These are phyloP conservation scores for Sporothrix curviconia DNA, from an alignment of 2,329 filamentous ascomycete species.

Conservation along the genomic window DNA sequence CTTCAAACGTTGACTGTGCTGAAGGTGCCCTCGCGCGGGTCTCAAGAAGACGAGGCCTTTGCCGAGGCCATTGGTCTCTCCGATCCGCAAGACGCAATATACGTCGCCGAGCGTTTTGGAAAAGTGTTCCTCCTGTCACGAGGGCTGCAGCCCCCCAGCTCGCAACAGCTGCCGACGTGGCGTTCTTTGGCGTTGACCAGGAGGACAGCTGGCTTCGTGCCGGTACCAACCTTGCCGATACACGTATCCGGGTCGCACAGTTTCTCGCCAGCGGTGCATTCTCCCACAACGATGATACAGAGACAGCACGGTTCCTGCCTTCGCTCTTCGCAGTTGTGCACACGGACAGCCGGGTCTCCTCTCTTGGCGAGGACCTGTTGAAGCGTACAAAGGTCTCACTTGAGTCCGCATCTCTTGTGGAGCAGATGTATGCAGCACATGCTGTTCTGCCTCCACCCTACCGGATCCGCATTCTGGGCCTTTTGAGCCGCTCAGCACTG, in stretches of 20 bases:
- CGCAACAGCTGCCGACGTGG: constrained; percentile 43
- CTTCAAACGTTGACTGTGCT: constrained; percentile 68
- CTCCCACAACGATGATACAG: constrained; percentile 34
- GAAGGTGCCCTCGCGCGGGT: constrained; percentile 67
- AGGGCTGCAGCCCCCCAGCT: neutral
- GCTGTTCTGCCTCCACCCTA: constrained; percentile 65
- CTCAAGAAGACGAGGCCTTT: constrained; percentile 66
- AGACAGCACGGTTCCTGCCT: constrained; percentile 75
- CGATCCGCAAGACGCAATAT: constrained; percentile 61
- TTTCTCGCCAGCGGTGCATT: constrained; percentile 84
- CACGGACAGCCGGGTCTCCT: constrained; percentile 70
- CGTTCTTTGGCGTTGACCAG: constrained; percentile 63
- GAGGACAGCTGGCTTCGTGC: constrained; percentile 58
- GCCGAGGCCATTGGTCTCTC: constrained; percentile 60
- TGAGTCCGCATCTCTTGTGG: constrained; percentile 59
- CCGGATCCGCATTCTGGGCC: constrained; percentile 66
- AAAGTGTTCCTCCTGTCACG: constrained; percentile 61
- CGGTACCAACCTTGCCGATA: constrained; percentile 60
- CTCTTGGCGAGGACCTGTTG: constrained; percentile 81
- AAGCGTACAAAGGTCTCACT: constrained; percentile 72
- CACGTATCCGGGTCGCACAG: constrained; percentile 60
- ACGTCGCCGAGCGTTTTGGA: constrained; percentile 67
- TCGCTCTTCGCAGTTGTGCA: constrained; percentile 79
- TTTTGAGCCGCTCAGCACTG: constrained; percentile 69
- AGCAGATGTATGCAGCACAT: constrained; percentile 66